phyloP scores from a whole-genome alignment of 371 early-diverging fungal genomes.

The Mortierella sp. region DNA sequence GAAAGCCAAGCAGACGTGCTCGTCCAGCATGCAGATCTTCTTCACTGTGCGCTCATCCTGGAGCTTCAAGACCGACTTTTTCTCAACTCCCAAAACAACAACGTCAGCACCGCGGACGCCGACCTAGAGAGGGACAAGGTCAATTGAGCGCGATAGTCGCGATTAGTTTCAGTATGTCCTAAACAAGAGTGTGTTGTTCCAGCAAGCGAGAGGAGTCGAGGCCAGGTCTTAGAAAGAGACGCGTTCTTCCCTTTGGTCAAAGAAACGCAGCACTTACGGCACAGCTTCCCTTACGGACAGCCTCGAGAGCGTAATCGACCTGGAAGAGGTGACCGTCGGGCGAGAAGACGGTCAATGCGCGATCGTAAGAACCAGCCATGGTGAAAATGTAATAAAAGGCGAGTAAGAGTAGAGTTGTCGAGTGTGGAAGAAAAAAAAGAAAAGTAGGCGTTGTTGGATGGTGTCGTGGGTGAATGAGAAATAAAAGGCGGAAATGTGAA shows the following conservation, averaged over 20 bases:
- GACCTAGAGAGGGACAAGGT: constrained; percentile 73
- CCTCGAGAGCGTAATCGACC: constrained; percentile 99
- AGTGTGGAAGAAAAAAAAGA: not conserved
- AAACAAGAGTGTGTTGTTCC: not conserved
- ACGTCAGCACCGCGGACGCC: constrained; percentile 95
- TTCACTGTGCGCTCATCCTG: constrained; percentile 97
- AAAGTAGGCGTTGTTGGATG: not conserved
- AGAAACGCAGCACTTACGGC: constrained; percentile 76
- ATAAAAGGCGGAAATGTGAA: not conserved
- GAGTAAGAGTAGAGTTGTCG: not conserved
- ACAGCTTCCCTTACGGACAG: constrained; percentile 98
- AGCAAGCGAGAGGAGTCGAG: not conserved
- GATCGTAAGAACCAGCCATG: constrained; percentile 80
- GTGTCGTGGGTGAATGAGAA: not conserved
- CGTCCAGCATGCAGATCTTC: constrained; percentile 97
- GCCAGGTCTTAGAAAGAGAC: not conserved
- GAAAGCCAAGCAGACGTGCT: constrained; percentile 97
- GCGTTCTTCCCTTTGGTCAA: constrained; percentile 13
- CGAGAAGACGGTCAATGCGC: constrained; percentile 98
- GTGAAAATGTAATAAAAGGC: not conserved
- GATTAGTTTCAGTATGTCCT: not conserved
- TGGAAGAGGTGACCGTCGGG: constrained; percentile 99
- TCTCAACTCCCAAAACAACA: constrained; percentile 98
- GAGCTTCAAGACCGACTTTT: constrained; percentile 95
- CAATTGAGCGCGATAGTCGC: not conserved